phyloP scores from a whole-genome alignment of 176 grass and related monocot species.

The Avena atlantica region DNA sequence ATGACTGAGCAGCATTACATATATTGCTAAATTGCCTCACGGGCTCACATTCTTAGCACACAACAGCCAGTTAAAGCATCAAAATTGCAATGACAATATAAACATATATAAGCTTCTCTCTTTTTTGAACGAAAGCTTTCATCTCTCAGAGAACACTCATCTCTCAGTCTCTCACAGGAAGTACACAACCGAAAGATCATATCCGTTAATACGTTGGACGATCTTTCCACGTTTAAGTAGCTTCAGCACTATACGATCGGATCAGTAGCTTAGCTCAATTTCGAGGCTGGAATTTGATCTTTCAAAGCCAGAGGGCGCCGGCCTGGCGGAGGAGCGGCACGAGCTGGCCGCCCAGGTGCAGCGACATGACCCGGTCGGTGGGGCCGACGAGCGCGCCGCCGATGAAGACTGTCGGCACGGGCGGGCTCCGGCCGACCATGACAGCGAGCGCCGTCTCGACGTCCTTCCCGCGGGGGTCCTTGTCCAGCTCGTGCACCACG shows the following conservation, averaged over 20 bases:
- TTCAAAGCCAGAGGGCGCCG: constrained; percentile 73
- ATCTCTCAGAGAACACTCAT: not conserved
- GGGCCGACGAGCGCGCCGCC: constrained; percentile 67
- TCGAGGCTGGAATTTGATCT: not conserved
- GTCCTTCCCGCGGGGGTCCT: too few relatives aligned
- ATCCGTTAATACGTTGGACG: not conserved
- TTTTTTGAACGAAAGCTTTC: not conserved
- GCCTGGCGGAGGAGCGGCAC: constrained; percentile 67
- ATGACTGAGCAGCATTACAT: not conserved
- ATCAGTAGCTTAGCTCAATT: not conserved
- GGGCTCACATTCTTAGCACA: not conserved
- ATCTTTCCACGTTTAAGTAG: not conserved
- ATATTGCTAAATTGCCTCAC: not conserved
- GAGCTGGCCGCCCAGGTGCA: constrained; percentile 67
- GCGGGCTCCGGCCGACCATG: constrained; percentile 12
- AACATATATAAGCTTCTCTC: not conserved
- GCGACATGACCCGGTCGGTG: constrained; percentile 67
- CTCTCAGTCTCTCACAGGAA: not conserved
- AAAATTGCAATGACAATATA: not conserved
- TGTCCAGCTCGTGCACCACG: too few relatives aligned
- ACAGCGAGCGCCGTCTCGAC: too few relatives aligned
- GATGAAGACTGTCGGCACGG: constrained; percentile 71
- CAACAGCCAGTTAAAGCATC: not conserved
- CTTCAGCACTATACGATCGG: not conserved
- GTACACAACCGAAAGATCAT: not conserved